phyloP scores from a whole-genome alignment of 148 eudicot species.

The Vaccinium myrtillus region DNA sequence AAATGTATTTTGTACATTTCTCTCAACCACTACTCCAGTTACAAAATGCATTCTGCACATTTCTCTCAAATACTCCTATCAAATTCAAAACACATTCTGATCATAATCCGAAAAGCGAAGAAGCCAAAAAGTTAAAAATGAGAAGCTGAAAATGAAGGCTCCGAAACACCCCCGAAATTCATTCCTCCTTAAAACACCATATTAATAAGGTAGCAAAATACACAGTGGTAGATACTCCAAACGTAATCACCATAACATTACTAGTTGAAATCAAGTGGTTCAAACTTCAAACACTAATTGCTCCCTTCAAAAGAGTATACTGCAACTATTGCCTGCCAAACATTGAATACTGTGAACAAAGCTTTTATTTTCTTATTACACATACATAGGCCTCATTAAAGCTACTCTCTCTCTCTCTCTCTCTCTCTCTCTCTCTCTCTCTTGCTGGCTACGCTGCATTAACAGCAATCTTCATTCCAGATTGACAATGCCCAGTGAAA shows the following conservation, averaged over 20 bases:
- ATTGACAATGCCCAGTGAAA: conserved; percentile 43
- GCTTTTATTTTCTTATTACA: conserved; percentile 5
- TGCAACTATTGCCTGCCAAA: not conserved
- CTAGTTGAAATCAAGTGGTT: not conserved
- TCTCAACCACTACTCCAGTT: no score
- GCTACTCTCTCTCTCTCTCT: not conserved
- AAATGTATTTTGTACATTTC: no score
- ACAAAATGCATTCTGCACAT: no score
- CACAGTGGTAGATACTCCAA: not conserved
- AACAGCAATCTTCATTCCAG: conserved; percentile 64
- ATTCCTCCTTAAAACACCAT: no score
- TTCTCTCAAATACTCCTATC: no score
- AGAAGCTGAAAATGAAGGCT: no score
- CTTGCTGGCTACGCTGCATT: conserved; percentile 26
- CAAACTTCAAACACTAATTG: not conserved
- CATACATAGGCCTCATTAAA: not conserved
- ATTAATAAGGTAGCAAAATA: not conserved
- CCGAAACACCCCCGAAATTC: no score
- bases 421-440: not conserved
- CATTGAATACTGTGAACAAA: not conserved
- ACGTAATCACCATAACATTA: not conserved
- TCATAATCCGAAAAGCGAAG: no score
- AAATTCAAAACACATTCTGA: no score
- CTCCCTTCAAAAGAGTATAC: not conserved
- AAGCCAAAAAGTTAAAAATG: no score